Evolutionary conservation across 192 early-diverging fungal genomes (phyloP), one percentile per base, ranked within the genome.

Genomic region (Coemansia sp.): DNA sequence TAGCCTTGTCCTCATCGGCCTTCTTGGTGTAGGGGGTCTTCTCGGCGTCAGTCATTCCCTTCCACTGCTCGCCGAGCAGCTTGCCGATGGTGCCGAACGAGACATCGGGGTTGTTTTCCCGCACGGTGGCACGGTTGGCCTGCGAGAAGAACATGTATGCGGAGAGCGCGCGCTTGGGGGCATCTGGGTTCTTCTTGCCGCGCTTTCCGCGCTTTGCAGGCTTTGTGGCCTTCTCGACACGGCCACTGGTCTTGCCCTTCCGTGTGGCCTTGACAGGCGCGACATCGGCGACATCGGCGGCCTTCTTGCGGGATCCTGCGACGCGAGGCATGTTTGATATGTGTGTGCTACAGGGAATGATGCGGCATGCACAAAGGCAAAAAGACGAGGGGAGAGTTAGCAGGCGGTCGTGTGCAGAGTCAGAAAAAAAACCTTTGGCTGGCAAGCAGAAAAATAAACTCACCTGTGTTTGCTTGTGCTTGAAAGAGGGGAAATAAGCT

Each of bases 121-220:
- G 88, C 45, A 95, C 90, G 28, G 79, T 74, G 34, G 87, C 63
- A 53, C 95, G 86, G 82, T 87, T 89, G 63, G 88, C 94, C 79
- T 93, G 85, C 30, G 91, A 91, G 82, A 92, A 97, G 80, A 93
- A 84, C 83, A 97, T 89, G 86, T 93, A 97, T 20, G 92, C 94
- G 18, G 95, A 92, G 58, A 95, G 84, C 4, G 90, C 86, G 84
- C 91, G 91, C 87, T 97, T 97, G 81, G 95, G 95, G 16, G 90
- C 91, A 67, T 85, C 87, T 48, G 90, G 87, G 86, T 95, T 91
- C 87, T 92, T 92, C 59, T 79, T 81, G 76, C 80, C 75, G 67
- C 81, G 79, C 72, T 84, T 84, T 10, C 23, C 52, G 26, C n/a
- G 28, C 81, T 83, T 84, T 53, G 66, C 4, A 37, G 33, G 61